Evolutionary conservation across 371 early-diverging fungal genomes (phyloP).

Genomic region (Syncephalastrum contaminatum): DNA sequence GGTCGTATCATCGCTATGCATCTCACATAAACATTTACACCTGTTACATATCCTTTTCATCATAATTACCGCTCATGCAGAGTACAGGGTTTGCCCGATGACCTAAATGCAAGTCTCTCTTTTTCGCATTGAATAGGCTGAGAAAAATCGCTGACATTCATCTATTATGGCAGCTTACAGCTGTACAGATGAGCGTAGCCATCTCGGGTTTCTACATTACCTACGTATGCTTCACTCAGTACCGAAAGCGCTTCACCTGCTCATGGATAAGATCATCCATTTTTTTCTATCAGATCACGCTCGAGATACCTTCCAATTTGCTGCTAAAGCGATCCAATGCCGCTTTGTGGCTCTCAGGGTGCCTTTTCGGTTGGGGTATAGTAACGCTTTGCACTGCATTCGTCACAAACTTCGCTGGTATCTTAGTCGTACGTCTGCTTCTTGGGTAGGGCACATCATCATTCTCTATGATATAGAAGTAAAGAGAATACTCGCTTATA

Average conservation of each 20-base stretch:
- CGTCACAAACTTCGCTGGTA: slow-evolving; percentile 19
- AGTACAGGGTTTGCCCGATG: background rate
- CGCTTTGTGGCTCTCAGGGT: slow-evolving; percentile 26
- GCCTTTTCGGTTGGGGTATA: slow-evolving; percentile 36
- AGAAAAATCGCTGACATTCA: background rate
- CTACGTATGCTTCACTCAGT: slow-evolving; percentile 9
- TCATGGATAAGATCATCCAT: slow-evolving; percentile 3
- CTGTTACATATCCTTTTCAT: background rate
- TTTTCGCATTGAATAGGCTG: too few relatives aligned
- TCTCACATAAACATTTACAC: background rate
- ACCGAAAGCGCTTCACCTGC: too few relatives aligned
- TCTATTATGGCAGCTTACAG: slow-evolving; percentile 19
- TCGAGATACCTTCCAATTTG: slow-evolving; percentile 37
- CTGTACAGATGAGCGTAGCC: slow-evolving; percentile 20
- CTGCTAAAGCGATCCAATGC: slow-evolving; percentile 25
- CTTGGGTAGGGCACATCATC: slow-evolving; percentile 29
- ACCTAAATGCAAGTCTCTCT: background rate
- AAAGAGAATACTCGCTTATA: background rate
- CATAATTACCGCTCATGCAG: background rate
- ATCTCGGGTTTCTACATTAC: slow-evolving; percentile 37
- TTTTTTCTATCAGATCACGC: slow-evolving; percentile 8
- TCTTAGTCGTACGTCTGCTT: slow-evolving; percentile 20
- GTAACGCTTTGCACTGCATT: slow-evolving; percentile 29
- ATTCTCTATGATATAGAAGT: background rate
- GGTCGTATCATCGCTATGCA: background rate